phyloP scores from a whole-genome alignment of 768 basidiomycete species.

The Trametes cingulata region DNA sequence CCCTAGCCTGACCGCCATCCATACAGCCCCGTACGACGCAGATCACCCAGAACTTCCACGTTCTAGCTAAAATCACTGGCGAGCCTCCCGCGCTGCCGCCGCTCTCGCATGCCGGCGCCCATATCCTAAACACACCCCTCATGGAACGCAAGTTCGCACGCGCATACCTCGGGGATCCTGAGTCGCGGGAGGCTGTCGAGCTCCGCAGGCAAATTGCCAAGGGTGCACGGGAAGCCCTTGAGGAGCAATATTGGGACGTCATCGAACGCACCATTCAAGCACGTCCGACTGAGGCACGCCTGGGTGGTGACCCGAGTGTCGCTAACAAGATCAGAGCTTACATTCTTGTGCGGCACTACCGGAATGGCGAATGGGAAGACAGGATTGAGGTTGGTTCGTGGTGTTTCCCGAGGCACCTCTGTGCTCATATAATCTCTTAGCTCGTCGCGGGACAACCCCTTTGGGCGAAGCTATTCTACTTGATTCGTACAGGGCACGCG shows the following conservation, averaged over 20 bases:
- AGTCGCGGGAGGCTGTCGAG: slow-evolving; percentile 63
- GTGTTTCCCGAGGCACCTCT: neutral
- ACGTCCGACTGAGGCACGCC: slow-evolving; percentile 76
- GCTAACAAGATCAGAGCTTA: slow-evolving; percentile 90
- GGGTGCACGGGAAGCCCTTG: slow-evolving; percentile 79
- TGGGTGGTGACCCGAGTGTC: slow-evolving; percentile 91
- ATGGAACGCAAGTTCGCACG: slow-evolving; percentile 83
- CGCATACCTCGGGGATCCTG: slow-evolving; percentile 66
- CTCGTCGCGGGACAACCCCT: slow-evolving; percentile 83
- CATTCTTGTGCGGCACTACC: slow-evolving; percentile 76
- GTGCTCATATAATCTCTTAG: slow-evolving; percentile 38
- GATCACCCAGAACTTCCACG: slow-evolving; percentile 69
- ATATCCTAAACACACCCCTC: slow-evolving; percentile 77
- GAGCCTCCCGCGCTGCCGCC: slow-evolving; percentile 79
- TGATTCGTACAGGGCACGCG: slow-evolving; percentile 82
- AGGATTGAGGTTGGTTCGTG: slow-evolving; percentile 72
- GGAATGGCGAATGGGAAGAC: slow-evolving; percentile 81
- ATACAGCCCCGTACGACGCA: slow-evolving; percentile 50
- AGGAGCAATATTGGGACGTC: slow-evolving; percentile 86
- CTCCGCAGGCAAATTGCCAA: slow-evolving; percentile 73
- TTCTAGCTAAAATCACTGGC: slow-evolving; percentile 72
- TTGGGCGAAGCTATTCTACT: slow-evolving; percentile 94
- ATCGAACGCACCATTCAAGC: slow-evolving; percentile 82
- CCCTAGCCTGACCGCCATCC: neutral
- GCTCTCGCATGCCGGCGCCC: slow-evolving; percentile 76